Percentiles rank a stretch among this genome's conserved stretches.
phyloP scores from a whole-genome alignment of 495 filamentous ascomycete species.

The Tuber indicum region DNA sequence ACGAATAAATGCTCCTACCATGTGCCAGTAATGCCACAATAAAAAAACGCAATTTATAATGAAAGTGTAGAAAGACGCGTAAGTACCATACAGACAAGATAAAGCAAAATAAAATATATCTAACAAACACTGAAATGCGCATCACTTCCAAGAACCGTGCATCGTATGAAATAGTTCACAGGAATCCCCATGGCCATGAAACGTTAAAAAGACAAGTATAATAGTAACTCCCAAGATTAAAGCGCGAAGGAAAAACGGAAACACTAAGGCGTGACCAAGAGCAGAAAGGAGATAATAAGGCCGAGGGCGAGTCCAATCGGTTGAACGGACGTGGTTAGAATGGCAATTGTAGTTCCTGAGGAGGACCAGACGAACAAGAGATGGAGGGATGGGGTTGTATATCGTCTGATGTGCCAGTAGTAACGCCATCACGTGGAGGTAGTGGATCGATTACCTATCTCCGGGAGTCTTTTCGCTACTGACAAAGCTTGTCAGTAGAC shows the following conservation, averaged over 20 bases:
- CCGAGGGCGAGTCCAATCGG: not conserved
- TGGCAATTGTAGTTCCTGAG: not conserved
- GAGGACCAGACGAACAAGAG: not conserved
- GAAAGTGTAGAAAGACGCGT: no score
- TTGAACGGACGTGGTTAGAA: no score
- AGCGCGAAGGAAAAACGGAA: not conserved
- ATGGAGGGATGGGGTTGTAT: not conserved
- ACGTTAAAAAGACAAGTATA: not conserved
- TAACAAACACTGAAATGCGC: not conserved
- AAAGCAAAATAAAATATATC: not conserved
- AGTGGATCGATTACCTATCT: not conserved
- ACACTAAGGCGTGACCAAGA: fast-evolving
- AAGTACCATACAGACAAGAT: not conserved
- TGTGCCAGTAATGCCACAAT: no score
- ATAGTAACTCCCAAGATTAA: not conserved
- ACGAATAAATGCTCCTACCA: no score
- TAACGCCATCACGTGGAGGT: not conserved
- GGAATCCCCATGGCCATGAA: not conserved
- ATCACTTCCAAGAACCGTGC: not conserved
- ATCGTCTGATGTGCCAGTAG: not conserved
- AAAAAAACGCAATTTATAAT: no score
- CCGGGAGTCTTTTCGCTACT: no score
- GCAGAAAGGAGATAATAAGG: not conserved
- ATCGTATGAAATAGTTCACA: not conserved
- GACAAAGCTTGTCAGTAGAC: no score